phyloP scores from a whole-genome alignment of 306 rosid genomes.

The Acacia melanoxylon region DNA sequence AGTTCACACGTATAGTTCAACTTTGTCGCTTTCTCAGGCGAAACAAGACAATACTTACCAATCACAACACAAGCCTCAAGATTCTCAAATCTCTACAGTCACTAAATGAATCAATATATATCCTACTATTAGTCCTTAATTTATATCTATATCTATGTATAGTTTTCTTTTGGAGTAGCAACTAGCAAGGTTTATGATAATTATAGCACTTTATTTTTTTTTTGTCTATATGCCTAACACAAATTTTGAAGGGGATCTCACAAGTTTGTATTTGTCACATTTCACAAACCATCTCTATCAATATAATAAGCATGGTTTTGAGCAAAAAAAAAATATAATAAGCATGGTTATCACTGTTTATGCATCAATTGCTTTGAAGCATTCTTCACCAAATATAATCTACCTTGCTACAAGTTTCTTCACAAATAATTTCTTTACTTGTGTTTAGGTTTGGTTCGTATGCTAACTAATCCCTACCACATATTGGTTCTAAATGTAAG shows the following conservation, averaged over 20 bases:
- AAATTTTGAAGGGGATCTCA: not conserved
- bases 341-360: not conserved
- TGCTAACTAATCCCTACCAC: too few relatives aligned
- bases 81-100: conserved; percentile 31
- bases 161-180: not conserved
- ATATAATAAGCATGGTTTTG: not conserved
- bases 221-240: not conserved
- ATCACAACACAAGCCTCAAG: conserved; percentile 18
- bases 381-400: not conserved
- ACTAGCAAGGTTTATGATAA: not conserved
- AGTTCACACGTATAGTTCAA: conserved; percentile 19
- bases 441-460: too few relatives aligned
- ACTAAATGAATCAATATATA: not conserved
- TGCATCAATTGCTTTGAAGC: not conserved
- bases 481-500: too few relatives aligned
- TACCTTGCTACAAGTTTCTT: not conserved
- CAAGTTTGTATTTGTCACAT: not conserved
- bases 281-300: not conserved
- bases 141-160: not conserved
- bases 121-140: not conserved
- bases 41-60: conserved; percentile 23
- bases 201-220: not conserved
- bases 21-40: not conserved
- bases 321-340: too few relatives aligned
- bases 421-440: not conserved